Percentiles rank a stretch among this genome's conserved stretches.
phyloP scores from a whole-genome alignment of 805 yeast species.

The Pichia deserticola region DNA sequence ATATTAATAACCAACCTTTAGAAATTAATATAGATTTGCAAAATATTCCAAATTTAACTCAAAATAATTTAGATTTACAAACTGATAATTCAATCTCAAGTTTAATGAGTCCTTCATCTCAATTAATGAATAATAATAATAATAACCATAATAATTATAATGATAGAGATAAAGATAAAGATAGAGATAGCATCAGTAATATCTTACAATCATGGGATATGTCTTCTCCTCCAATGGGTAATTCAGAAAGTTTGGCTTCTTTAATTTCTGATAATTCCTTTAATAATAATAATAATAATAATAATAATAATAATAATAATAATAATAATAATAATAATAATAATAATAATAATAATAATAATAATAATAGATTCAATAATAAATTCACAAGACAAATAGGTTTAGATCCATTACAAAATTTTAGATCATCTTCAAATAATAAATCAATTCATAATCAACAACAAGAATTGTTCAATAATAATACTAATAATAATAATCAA shows the following conservation, averaged over 20 bases:
- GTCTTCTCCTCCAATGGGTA: conserved; percentile 19
- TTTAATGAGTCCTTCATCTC: neutral
- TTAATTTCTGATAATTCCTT: conserved; percentile 14
- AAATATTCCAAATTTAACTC: neutral
- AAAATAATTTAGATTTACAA: neutral
- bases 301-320: too few relatives aligned
- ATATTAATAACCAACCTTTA: neutral
- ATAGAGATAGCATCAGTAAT: conserved; percentile 13
- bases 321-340: neutral
- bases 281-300: neutral
- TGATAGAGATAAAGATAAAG: conserved; percentile 1
- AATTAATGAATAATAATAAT: neutral
- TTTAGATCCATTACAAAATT: conserved; percentile 25
- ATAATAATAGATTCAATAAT: neutral
- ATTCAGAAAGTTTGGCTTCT: conserved; percentile 20
- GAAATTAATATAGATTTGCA: neutral
- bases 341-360: neutral
- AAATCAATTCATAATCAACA: neutral
- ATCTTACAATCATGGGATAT: conserved; percentile 25
- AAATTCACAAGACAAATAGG: conserved; percentile 24
- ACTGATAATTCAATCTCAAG: neutral
- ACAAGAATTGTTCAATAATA: neutral
- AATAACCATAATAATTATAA: neutral
- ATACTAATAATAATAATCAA: neutral
- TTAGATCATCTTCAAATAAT: conserved; percentile 16